Base-by-base conservation (phyloP, 2,329 filamentous ascomycete genomes). In the Xenosphaeropsis pyriputrescens region DNA sequence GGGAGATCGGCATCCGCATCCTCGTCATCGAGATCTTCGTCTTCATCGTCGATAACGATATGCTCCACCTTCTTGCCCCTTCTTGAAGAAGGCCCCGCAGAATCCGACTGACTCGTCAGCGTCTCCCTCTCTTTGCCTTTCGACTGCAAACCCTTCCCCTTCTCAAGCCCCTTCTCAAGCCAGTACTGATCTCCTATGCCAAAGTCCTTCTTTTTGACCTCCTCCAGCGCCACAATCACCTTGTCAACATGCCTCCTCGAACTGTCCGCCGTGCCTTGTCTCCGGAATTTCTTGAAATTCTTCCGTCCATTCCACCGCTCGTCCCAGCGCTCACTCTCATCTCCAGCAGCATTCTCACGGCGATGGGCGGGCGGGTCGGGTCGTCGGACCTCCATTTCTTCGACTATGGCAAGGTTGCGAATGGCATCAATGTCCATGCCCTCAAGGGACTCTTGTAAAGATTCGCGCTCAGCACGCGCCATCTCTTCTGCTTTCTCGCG, bases 221-320 rank as follows among this genome's bases (percentile, higher is more conserved):
- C 74, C 47, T 81, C 72, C 2, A 84, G 57, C 0, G 66, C 62
- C 11, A 84, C 74, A 37, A 84, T 75, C 0, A 57, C 57, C 12
- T 44, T 46, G 8, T 47, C 34, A 37, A 43, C 55, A 51, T 47
- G 57, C 48, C 39, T 55, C 43, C 41, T 44, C 31, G 35, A 47
- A 16, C 49, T 55, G 37, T 44, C 41, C 6, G 43, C 43, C n/a
- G 49, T 47, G 17, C 72, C 77, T 38, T 72, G 66, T 39, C 65
- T 67, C 16, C 69, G 67, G 52, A 98, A 98, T 49, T 75, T 82
- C 57, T 98, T 98, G 63, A 94, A 98, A 53, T 98, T 96, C 58
- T 85, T 89, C 32, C 89, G 71, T 1, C 89, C 91, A 53, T 95
- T 93, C 91, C 91, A 98, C 30, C 68, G 69, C 1, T 85, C 76